Percentiles rank a stretch among this genome's conserved stretches.
These are phyloP conservation scores for Paecilomyces sp. DNA, from an alignment of 2,329 filamentous ascomycete species.

Conservation along the genomic window DNA sequence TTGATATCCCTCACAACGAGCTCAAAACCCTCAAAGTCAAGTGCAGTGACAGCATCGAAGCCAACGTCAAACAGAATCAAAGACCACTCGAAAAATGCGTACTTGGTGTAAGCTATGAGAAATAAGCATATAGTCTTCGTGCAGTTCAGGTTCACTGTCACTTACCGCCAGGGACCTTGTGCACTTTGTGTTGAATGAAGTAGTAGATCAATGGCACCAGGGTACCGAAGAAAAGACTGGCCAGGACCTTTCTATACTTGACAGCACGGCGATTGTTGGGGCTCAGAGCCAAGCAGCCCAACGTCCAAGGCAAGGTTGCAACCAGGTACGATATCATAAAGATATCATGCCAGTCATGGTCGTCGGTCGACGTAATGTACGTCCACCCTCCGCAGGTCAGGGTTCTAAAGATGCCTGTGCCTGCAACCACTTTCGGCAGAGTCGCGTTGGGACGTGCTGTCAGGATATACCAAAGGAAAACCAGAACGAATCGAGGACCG, in stretches of 20 bases:
- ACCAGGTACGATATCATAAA: slow-evolving; percentile 99
- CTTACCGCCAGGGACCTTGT: slow-evolving; percentile 86
- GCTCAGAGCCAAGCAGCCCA: slow-evolving; percentile 82
- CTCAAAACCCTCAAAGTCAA: slow-evolving; percentile 88
- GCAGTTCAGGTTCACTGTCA: not conserved
- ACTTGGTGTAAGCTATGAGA: slow-evolving; percentile 81
- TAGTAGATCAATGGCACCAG: slow-evolving; percentile 89
- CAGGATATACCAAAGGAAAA: slow-evolving; percentile 85
- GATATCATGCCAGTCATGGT: slow-evolving; percentile 97
- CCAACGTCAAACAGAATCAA: slow-evolving; percentile 91
- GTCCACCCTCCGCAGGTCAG: slow-evolving; percentile 97
- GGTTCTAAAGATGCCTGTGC: slow-evolving; percentile 77
- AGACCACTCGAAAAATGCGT: slow-evolving; percentile 97
- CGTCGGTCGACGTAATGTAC: slow-evolving; percentile 95
- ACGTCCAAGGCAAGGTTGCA: slow-evolving; percentile 88
- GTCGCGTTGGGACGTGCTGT: slow-evolving; percentile 67
- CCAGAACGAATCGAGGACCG: slow-evolving; percentile 82
- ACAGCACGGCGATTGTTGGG: slow-evolving; percentile 75
- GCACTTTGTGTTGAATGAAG: slow-evolving; percentile 98
- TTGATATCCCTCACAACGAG: slow-evolving; percentile 82
- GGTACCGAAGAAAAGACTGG: slow-evolving; percentile 79
- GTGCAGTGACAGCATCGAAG: slow-evolving; percentile 88
- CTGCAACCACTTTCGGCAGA: slow-evolving; percentile 74
- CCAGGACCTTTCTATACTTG: slow-evolving; percentile 82
- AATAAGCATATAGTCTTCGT: slow-evolving; percentile 1